Base-by-base conservation (phyloP, 495 filamentous ascomycete genomes). In the Viridothelium virens region DNA sequence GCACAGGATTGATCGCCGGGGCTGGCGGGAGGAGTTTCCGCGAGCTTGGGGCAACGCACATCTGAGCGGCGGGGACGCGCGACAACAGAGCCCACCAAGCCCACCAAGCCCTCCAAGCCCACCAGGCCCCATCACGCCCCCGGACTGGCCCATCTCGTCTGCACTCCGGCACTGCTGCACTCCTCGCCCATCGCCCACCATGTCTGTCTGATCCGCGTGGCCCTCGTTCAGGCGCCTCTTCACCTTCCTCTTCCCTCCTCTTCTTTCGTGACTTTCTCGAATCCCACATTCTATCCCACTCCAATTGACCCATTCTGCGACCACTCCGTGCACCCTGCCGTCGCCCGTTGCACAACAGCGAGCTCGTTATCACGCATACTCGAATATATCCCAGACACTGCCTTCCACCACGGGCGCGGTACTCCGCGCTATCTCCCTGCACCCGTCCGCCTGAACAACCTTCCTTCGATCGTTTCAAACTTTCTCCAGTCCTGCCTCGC, bases 11-110 rank as follows among this genome's bases (percentile, higher is more conserved):
- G 53, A 59, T 59, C 31, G n/a, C 11, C 25, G 14, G 25, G 53
- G 53, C 53, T 59, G 53, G 53, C 53, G 53, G 53, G 53, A 59
- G 31, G 53, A 33, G 36, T 33, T 33, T 7, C 53, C 53, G 7
- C 18, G 48, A 53, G 48, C 14, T 44, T 53, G 48, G 14, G 48
- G 12, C 12, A 53, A 25, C n/a, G 12, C 5, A n/a, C 12, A 25
- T 14, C 48, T 9, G 11, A 16, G 48, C 11, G 31, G 18, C 53
- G 53, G 25, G 53, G 53, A 14, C 5, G 31, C 53, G 53, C 53
- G 53, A 59, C 53, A 36, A 59, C 53, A 59, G n/a, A 11, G 7
- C 53, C 25, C 25, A 25, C 25, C 25, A 25, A 25, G 41, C 25
- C 25, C 25, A 25, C 25, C 25, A 25, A 25, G 25, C 25, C 25